Percentiles rank a stretch among this genome's conserved stretches.
Evolutionary conservation across 2,329 filamentous ascomycete species (phyloP).

Genomic region (Coniochaeta prunicola): DNA sequence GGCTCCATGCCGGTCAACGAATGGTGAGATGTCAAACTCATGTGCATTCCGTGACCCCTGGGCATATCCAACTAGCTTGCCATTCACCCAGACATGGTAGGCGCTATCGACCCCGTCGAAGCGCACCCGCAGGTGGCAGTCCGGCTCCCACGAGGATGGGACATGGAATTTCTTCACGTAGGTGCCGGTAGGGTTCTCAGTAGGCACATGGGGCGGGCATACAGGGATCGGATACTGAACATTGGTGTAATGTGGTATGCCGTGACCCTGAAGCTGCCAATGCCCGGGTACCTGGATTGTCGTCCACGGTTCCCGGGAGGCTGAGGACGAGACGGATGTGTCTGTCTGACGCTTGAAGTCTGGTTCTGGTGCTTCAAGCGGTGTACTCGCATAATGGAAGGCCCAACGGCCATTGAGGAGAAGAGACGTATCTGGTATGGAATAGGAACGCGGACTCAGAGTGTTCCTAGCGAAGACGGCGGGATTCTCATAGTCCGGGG

Average conservation of each 20-base stretch:
- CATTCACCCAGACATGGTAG: constrained; percentile 64
- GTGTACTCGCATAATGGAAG: constrained; percentile 42
- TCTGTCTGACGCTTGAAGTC: constrained; percentile 4
- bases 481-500: constrained; percentile 42
- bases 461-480: constrained; percentile 45
- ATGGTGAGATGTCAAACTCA: constrained; percentile 59
- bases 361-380: constrained; percentile 36
- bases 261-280: constrained; percentile 65
- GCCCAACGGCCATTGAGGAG: constrained; percentile 50
- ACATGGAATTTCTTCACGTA: constrained; percentile 51
- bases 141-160: constrained; percentile 35
- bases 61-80: constrained; percentile 55
- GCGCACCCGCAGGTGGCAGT: constrained; percentile 49
- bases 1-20: constrained; percentile 28
- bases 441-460: constrained; percentile 43
- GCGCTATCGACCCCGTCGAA: constrained; percentile 69
- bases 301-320: constrained; percentile 28
- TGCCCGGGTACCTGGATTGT: constrained; percentile 56
- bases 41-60: constrained; percentile 62
- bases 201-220: constrained; percentile 54
- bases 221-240: constrained; percentile 59
- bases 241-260: constrained; percentile 62
- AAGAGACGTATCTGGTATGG: constrained; percentile 40
- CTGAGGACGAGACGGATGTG: not conserved
- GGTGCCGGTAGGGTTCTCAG: constrained; percentile 57